Base-by-base conservation (phyloP, 73 alveolate species). In the Chromera velia region DNA sequence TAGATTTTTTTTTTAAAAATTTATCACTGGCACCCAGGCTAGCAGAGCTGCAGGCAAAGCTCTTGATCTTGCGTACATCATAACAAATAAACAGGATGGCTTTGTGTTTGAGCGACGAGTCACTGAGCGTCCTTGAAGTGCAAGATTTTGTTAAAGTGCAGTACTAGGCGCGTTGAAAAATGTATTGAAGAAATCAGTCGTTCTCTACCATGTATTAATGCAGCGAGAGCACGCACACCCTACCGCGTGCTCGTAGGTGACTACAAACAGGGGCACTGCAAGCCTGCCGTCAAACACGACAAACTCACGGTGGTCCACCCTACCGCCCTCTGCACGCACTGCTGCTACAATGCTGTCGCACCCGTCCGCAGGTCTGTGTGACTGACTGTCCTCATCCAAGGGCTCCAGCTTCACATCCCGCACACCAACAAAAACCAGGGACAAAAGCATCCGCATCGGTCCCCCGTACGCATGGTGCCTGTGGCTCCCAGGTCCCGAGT, bases 291-390 rank as follows among this genome's bases (percentile, higher is more conserved):
- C 33, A 63, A 70, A 70, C 33, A 70, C 33, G 27, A 70, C 76
- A 63, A 33, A 70, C 76, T 70, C 76, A 0, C 65, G 33, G 76
- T 70, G 76, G 33, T 70, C 76, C 31, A 70, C 76, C 0, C 1
- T 27, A 33, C 76, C 76, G 0, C 76, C 76, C 33, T 70, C 76
- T 32, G 64, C 9, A 17, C 76, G 0, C 24, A 63, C 28, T 24
- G 33, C 22, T 29, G 76, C 76, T 33, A 70, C 62, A 22, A 70
- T 33, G 1, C 64, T 33, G 26, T 70, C 76, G 32, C 24, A 70
- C 7, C 62, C 76, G n/a, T 70, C 76, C 26, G 64, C 40, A 33
- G 76, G 33, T 4, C 76, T 34, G 34, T 32, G 32, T 17, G 27
- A 4, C 33, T 13, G 26, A 1, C 40, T 0, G 1, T 33, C 67